Conservation (phyloP, 768 basidiomycete genomes). For the Baorangia bicolor region DNA sequence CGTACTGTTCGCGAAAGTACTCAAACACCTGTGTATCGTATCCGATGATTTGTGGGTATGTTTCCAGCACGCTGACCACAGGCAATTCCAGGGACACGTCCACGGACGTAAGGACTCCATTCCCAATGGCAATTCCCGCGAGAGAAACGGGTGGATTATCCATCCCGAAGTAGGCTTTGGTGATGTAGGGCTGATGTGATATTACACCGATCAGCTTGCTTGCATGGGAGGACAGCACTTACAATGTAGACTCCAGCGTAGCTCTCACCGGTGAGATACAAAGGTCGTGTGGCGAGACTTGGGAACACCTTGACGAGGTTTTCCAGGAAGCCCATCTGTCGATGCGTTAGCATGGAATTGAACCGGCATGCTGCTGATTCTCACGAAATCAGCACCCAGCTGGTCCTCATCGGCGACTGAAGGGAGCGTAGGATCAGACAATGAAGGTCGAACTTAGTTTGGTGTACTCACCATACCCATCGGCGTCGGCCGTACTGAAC, state of each 20-base stretch:
- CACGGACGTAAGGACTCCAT: constrained; percentile 47
- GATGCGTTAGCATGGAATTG: no score
- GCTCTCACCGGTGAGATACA: constrained; percentile 71
- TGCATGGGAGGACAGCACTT: no score
- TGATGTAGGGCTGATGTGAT: no score
- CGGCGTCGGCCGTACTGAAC: constrained; percentile 57
- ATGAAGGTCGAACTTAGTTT: not conserved
- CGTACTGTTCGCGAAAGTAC: no score
- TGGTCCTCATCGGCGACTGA: constrained; percentile 54
- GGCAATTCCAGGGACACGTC: constrained; percentile 52
- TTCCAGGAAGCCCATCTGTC: no score
- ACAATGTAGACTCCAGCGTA: constrained; percentile 75
- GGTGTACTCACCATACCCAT: constrained; percentile 50
- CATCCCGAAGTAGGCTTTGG: no score
- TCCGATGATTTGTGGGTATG: constrained; percentile 72
- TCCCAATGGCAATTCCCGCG: no score
- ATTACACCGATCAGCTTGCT: no score
- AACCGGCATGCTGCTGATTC: no score
- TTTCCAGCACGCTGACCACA: constrained; percentile 60
- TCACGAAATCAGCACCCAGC: no score
- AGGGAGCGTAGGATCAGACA: constrained; percentile 12
- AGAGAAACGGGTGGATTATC: no score
- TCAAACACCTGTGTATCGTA: constrained; percentile 65
- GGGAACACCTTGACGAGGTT: no score
- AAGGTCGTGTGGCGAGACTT: constrained; percentile 62